Conservation (phyloP, 352 stramenopile species). For the Globisporangium paroecandrum region DNA sequence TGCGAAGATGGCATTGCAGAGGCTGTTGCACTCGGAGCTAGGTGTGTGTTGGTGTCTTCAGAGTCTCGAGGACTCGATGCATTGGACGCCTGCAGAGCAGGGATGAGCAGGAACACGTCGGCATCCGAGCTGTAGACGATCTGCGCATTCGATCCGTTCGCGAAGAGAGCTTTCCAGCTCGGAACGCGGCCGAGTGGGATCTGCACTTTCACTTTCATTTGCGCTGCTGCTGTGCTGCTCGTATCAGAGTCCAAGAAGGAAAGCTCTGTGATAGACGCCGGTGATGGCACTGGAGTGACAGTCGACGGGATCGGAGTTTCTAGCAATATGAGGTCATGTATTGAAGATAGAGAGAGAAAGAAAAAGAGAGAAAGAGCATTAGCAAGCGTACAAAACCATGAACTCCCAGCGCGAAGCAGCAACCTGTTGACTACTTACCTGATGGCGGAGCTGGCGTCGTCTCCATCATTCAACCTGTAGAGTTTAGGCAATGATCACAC, state of each 20-base stretch:
- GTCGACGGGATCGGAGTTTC: background rate
- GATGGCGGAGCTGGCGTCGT: background rate
- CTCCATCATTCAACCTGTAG: background rate
- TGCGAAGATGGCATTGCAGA: background rate
- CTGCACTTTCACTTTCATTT: slow-evolving; percentile 25
- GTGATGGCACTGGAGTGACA: background rate
- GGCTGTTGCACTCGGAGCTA: background rate
- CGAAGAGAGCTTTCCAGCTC: slow-evolving; percentile 35
- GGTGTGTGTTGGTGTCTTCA: background rate
- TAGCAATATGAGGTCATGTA: background rate
- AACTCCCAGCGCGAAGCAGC: too few relatives aligned
- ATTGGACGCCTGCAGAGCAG: background rate
- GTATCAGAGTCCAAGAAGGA: background rate
- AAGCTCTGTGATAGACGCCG: background rate
- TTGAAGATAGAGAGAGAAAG: background rate
- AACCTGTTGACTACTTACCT: background rate
- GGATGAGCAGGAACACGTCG: slow-evolving; percentile 15
- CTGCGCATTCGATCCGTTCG: slow-evolving; percentile 38
- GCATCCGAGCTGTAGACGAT: slow-evolving; percentile 37
- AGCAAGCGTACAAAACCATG: background rate
- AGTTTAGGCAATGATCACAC: background rate
- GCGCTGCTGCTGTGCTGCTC: slow-evolving; percentile 18
- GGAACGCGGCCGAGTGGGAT: slow-evolving; percentile 29
- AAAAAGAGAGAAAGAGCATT: background rate
- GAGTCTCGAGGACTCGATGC: background rate